Base-by-base conservation (phyloP, 1,284 basidiomycete genomes). In the Heliocybe sulcata region DNA sequence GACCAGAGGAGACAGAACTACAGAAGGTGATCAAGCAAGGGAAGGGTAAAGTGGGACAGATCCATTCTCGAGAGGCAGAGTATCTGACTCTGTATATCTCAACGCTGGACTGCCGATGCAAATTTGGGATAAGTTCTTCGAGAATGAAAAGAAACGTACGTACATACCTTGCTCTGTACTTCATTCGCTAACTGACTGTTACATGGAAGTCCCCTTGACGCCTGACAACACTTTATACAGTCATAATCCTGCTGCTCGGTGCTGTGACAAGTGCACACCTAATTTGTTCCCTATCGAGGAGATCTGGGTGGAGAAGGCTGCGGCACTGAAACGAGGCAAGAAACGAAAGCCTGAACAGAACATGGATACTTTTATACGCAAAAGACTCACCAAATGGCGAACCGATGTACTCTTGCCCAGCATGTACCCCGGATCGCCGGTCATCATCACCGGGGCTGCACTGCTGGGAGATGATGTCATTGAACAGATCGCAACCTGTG, bases 61-160 rank as follows among this genome's bases (percentile, higher is more conserved):
- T 31, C 4, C 29, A 31, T 31, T 31, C 29, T 12, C 12, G 4
- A 31, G 29, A 31, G 29, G 29, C 29, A 4, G 6, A 31, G 12
- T 6, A 4, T 6, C 29, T 31, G 6, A 31, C 29, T 12, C 6
- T 6, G 12, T 20, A 4, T 22, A n/a, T 53, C 54, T 10, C 22
- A 51, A 45, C 38, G 19, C 3, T 12, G 8, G 19, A 31, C 49
- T 55, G 54, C 49, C 26, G 31, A 2, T 48, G 35, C 12, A 22
- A n/a, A 22, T 55, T 3, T 55, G 54, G 54, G 48, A 55, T 35
- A 23, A 51, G 20, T 55, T 26, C 26, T 55, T 55, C 52, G 54
- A 16, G 6, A 55, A 52, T 31, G 20, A 19, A 23, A 31, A n/a
- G 16, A 55, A 55, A 45, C 20, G 54, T 55, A 12, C 12, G 29